phyloP scores from a whole-genome alignment of 495 filamentous ascomycete species.

The Talaromyces thailandensis region DNA sequence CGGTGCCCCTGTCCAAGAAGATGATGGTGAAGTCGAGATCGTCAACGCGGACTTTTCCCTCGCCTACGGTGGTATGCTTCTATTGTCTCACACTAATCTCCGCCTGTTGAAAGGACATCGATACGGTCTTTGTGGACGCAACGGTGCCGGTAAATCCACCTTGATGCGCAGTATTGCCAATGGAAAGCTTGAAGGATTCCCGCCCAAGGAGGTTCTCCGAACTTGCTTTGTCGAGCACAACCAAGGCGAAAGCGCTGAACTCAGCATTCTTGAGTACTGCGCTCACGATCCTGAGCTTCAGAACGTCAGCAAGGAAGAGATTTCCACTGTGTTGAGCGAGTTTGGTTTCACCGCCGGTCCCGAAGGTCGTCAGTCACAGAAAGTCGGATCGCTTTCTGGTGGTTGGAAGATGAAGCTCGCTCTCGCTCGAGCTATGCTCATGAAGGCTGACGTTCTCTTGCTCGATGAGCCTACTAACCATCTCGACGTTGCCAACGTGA shows the following conservation, averaged over 20 bases:
- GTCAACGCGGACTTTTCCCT: constrained; percentile 98
- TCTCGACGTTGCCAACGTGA: constrained; percentile 91
- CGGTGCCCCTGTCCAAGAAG: constrained; percentile 73
- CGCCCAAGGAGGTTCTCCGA: constrained; percentile 75
- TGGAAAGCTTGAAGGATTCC: constrained; percentile 96
- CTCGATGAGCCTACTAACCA: constrained; percentile 99
- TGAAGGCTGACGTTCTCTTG: constrained; percentile 87
- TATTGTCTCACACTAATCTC: constrained; percentile 93
- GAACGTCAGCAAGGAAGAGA: constrained; percentile 56
- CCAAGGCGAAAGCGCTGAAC: constrained; percentile 91
- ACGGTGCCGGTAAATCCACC: constrained; percentile 96
- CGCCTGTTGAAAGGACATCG: constrained; percentile 90
- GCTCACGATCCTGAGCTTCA: constrained; percentile 74
- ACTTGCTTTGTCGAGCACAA: constrained; percentile 99
- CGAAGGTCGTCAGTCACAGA: constrained; percentile 76
- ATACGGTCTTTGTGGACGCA: constrained; percentile 93
- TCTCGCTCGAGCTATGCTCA: constrained; percentile 91
- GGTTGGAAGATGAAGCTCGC: constrained; percentile 99
- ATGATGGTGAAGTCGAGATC: constrained; percentile 84
- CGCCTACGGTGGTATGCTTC: constrained; percentile 95
- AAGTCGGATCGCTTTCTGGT: constrained; percentile 91
- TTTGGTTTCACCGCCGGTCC: constrained; percentile 90
- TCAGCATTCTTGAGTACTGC: constrained; percentile 89
- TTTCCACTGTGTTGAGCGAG: constrained; percentile 73
- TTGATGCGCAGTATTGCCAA: constrained; percentile 94